Conservation (phyloP, 768 basidiomycete genomes). For the Thelephora ganbajun region DNA sequence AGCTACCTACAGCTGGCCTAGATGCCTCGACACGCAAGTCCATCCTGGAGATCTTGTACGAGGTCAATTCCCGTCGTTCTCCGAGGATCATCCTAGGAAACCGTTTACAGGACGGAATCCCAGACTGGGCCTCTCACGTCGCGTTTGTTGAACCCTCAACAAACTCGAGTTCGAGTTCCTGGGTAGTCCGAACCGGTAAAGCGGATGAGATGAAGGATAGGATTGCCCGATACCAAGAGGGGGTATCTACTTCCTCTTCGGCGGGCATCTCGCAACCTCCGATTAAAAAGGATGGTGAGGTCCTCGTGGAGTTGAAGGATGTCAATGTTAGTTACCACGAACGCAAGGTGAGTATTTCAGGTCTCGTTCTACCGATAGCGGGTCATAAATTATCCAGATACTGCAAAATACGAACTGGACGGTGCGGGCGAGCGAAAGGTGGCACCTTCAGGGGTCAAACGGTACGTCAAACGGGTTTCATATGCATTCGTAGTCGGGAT, state of each 20-base stretch:
- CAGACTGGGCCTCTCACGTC: slow-evolving; percentile 61
- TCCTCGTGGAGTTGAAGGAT: slow-evolving; percentile 46
- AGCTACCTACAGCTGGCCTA: slow-evolving; percentile 47
- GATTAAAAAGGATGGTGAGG: slow-evolving; percentile 14
- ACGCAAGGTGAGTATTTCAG: slow-evolving; percentile 30
- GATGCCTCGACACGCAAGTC: slow-evolving; percentile 46
- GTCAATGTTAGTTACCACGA: slow-evolving; percentile 62
- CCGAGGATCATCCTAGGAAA: slow-evolving; percentile 58
- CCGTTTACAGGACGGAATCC: slow-evolving; percentile 56
- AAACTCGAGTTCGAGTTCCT: neutral
- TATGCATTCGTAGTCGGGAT: neutral
- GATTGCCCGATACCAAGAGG: neutral
- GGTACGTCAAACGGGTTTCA: slow-evolving; percentile 27
- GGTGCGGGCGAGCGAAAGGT: slow-evolving; percentile 68
- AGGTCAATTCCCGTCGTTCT: slow-evolving; percentile 29
- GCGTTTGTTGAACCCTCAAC: slow-evolving; percentile 25
- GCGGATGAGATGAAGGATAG: slow-evolving; percentile 28
- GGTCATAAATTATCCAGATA: slow-evolving; percentile 30
- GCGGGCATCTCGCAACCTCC: neutral
- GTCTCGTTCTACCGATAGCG: neutral
- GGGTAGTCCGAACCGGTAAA: slow-evolving; percentile 34
- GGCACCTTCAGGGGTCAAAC: slow-evolving; percentile 85
- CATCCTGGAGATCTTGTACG: slow-evolving; percentile 40
- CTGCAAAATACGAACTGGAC: slow-evolving; percentile 73
- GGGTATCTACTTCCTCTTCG: neutral